Base-by-base conservation (phyloP, 495 filamentous ascomycete species). In the Penicillium crystallinum region DNA sequence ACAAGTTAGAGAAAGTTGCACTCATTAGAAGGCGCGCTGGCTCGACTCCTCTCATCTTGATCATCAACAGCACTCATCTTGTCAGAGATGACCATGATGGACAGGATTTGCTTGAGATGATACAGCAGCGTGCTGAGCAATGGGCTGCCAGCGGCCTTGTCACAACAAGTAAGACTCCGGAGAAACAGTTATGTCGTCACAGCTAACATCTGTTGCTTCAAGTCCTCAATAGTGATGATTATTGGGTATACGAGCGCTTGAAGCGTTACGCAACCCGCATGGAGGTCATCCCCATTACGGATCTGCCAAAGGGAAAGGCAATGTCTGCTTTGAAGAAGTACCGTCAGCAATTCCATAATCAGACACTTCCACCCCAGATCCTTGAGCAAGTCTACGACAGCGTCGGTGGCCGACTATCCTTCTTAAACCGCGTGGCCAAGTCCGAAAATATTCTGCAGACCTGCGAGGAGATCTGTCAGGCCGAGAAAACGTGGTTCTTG, bases 1-100 rank as follows among this genome's bases (percentile, higher is more conserved):
- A 98, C 77, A 97, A 97, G 67, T 72, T 98, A 5, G 92, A 98
- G 65, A 98, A 98, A 69, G 88, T 97, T 8, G 93, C 93, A 0
- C 63, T 97, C 17, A 72, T 65, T 49, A 79, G 89, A 34, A 78
- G 84, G n/a, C 61, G 72, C 19, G 69, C 67, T 37, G 80, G 81
- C 7, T 76, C 79, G 49, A 46, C 59, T 6, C 93, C 93, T 15
- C 65, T 97, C 31, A 73, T 97, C 9, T 63, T 98, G 45, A 92
- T 98, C 63, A 81, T 98, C 63, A 97, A 97, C 64, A 86, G 86
- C 57, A 85, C 88, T 42, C 93, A 98, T 70, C 71, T 98, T 23
- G 80, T 97, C 12, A 76, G 91, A 53, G 89, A 97, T 69, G 88
- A 97, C 60, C 88, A 93, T 14, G 88, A 91, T 58, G 93, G 93